These are phyloP conservation scores for Choiromyces venosus DNA, from an alignment of 495 filamentous ascomycete genomes.

Conservation along the genomic window DNA sequence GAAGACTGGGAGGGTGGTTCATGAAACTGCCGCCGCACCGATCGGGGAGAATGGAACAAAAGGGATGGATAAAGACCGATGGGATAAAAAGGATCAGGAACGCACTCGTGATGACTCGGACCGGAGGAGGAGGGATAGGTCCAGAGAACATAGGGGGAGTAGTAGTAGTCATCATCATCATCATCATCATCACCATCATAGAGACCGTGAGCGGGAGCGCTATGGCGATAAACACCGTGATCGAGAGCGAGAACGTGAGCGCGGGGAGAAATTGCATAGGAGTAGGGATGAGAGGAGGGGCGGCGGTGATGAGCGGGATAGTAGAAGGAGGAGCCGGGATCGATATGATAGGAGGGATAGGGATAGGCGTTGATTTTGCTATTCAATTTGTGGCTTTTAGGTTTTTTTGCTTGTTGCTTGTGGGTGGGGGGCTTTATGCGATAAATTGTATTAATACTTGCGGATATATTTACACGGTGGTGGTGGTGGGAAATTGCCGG, in stretches of 20 bases:
- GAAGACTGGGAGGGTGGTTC: slow-evolving; percentile 58
- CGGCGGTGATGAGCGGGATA: background rate
- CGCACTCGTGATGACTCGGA: background rate
- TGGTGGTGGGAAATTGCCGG: too few species aligned
- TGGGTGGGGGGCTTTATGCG: too few species aligned
- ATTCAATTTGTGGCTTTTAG: background rate
- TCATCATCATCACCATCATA: background rate
- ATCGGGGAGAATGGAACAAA: slow-evolving; percentile 50
- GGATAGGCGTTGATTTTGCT: background rate
- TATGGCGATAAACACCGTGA: background rate
- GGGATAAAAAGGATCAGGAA: background rate
- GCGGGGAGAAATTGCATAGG: background rate
- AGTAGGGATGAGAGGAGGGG: too few species aligned
- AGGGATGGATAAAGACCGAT: slow-evolving; percentile 19
- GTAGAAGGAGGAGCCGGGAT: background rate
- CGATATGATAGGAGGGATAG: background rate
- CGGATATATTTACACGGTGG: too few species aligned
- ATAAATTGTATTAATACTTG: too few species aligned
- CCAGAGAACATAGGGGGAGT: background rate
- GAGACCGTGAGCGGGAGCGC: background rate
- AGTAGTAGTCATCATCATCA: background rate
- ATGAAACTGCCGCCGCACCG: slow-evolving; percentile 44
- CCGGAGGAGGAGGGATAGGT: background rate
- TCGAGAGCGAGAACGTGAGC: background rate
- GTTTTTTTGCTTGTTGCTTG: background rate